Evolutionary conservation across 495 filamentous ascomycete species (phyloP).

Genomic region (Aspergillus incahuasiensis): DNA sequence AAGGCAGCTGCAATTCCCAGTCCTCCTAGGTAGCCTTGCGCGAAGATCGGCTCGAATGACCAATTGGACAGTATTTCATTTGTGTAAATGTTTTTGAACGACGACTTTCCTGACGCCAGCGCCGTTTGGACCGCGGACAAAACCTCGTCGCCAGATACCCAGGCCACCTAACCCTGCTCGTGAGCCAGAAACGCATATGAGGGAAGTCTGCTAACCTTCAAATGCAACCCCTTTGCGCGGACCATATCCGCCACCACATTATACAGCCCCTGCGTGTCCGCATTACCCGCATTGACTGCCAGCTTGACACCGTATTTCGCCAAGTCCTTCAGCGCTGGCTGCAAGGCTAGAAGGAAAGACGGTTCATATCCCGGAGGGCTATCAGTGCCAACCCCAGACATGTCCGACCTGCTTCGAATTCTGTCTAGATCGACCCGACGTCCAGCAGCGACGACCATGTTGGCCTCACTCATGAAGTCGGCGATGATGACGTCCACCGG

Average conservation of each 20-base stretch:
- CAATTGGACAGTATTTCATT: slow-evolving; percentile 45
- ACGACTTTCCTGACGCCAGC: slow-evolving; percentile 30
- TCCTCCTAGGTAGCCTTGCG: slow-evolving; percentile 51
- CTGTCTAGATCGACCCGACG: slow-evolving; percentile 34
- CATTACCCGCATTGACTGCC: slow-evolving; percentile 55
- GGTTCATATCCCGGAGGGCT: slow-evolving; percentile 42
- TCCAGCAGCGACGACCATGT: slow-evolving; percentile 45
- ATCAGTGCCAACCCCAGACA: neutral
- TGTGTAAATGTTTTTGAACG: slow-evolving; percentile 49
- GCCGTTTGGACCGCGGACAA: slow-evolving; percentile 38
- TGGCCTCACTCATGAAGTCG: slow-evolving; percentile 55
- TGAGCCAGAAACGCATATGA: neutral
- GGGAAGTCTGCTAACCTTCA: slow-evolving; percentile 31
- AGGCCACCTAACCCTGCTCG: slow-evolving; percentile 32
- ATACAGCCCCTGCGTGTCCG: slow-evolving; percentile 45
- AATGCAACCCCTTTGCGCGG: slow-evolving; percentile 33
- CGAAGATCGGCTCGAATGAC: slow-evolving; percentile 51
- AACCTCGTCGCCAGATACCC: slow-evolving; percentile 51
- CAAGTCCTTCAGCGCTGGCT: slow-evolving; percentile 48
- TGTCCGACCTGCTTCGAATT: neutral
- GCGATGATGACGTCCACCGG: slow-evolving; percentile 54
- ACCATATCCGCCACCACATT: slow-evolving; percentile 44
- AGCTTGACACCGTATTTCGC: slow-evolving; percentile 50
- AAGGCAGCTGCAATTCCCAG: slow-evolving; percentile 47
- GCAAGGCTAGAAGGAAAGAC: slow-evolving; percentile 49